Conservation (phyloP, 768 basidiomycete species). For the Podaxis sp. region DNA sequence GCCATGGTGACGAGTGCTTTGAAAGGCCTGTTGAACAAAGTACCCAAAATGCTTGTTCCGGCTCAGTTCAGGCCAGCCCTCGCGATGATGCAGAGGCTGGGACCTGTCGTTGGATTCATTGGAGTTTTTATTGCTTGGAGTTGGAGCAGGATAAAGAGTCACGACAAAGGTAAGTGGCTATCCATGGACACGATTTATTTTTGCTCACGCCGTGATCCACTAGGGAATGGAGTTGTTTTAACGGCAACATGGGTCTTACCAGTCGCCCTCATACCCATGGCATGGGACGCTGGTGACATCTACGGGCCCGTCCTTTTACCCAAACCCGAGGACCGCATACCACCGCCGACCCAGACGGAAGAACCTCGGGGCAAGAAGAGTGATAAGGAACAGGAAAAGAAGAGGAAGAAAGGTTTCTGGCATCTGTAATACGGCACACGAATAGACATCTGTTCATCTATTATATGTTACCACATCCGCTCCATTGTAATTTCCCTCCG, state of each 20-base stretch:
- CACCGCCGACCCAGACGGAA: slow-evolving; percentile 7
- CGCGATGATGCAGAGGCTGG: slow-evolving; percentile 54
- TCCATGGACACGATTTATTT: slow-evolving; percentile 5
- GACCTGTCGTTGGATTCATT: slow-evolving; percentile 68
- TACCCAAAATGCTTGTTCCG: slow-evolving; percentile 62
- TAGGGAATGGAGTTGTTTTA: slow-evolving; percentile 77
- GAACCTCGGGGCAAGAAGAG: slow-evolving; percentile 10
- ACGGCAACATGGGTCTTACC: slow-evolving; percentile 84
- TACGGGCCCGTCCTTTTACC: slow-evolving; percentile 30
- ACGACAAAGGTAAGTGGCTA: slow-evolving; percentile 57
- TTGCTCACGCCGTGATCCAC: slow-evolving; percentile 12
- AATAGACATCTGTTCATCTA: too few species aligned
- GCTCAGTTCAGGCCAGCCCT: slow-evolving; percentile 57
- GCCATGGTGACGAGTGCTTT: slow-evolving; percentile 74
- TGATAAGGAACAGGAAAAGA: slow-evolving; percentile 15
- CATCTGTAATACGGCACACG: neutral
- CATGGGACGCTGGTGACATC: slow-evolving; percentile 60
- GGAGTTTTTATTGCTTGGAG: slow-evolving; percentile 79
- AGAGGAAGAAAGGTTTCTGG: slow-evolving; percentile 12
- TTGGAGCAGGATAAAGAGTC: slow-evolving; percentile 65
- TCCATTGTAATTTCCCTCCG: neutral
- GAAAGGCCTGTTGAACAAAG: slow-evolving; percentile 64
- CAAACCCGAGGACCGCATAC: slow-evolving; percentile 20
- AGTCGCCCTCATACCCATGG: slow-evolving; percentile 69
- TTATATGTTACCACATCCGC: too few species aligned